Conservation (phyloP, 352 stramenopile genomes). For the Aphanomyces stellatus region DNA sequence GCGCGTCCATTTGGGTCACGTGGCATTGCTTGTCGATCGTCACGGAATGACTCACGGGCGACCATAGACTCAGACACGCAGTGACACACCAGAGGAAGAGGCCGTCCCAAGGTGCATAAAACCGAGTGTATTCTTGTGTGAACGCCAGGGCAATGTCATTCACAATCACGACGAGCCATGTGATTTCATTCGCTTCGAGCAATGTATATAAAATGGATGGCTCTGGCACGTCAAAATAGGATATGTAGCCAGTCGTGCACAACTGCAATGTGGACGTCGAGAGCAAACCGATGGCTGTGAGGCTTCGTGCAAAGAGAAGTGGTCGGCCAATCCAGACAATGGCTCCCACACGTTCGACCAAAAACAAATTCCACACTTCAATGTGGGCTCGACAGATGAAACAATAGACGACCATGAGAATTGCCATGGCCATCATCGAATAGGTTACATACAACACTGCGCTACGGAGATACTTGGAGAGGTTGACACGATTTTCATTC, state of each 20-base stretch:
- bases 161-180: constrained; percentile 7
- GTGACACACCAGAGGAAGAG: neutral
- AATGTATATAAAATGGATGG: neutral
- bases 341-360: neutral
- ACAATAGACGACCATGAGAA: neutral
- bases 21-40: neutral
- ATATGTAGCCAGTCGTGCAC: neutral
- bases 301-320: neutral
- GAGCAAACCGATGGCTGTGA: neutral
- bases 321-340: constrained; percentile 15
- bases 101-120: neutral
- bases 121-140: constrained; percentile 4
- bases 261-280: neutral
- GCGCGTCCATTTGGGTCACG: neutral
- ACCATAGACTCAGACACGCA: neutral
- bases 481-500: neutral
- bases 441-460: neutral
- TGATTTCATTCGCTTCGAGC: neutral
- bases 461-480: neutral
- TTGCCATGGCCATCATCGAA: neutral
- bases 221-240: neutral
- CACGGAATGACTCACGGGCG: neutral
- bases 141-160: neutral
- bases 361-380: constrained; percentile 3
- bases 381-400: neutral